Base-by-base conservation (phyloP, 2,329 filamentous ascomycete species). In the Aspergillus thermomutatus region DNA sequence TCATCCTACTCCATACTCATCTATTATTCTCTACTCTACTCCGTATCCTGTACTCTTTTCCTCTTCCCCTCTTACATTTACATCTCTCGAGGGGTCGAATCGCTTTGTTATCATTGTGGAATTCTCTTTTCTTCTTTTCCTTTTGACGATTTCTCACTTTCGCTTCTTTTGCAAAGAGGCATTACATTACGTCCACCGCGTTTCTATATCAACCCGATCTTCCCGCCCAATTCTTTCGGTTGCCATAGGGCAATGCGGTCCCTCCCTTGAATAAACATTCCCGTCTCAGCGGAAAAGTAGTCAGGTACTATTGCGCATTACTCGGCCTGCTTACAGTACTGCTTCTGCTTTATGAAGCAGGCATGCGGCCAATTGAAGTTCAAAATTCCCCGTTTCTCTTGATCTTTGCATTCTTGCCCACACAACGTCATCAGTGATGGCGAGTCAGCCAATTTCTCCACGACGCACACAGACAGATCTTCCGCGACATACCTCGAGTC, bases 401-500 rank as follows among this genome's bases (percentile, higher is more conserved):
- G 55, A 53, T 65, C 62, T 57, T 69, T 53, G 60, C 68, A 69
- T 72, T 70, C 65, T 57, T 64, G 54, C 58, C 59, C 60, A 57
- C 64, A 58, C 64, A 58, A 60, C 61, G 60, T 50, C 60, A 55
- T 60, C 61, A 69, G 68, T 69, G 65, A 79, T 78, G 76, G 73
- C 75, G 58, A 71, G 66, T 64, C 66, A 72, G 54, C 64, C 72
- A 51, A 65, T 70, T 53, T 65, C 69, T 28, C 67, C 72, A 58
- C 74, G 68, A 62, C 73, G 70, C 61, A 66, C 69, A 56, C 73
- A 77, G 60, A 73, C 72, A 58, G 74, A 77, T 56, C 56, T 75
- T 50, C 60, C 72, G n/a, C 55, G 74, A 31, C 74, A 79, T 64
- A 65, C 69, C 51, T 75, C 79, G 31, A 81, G 78, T 57, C 76